Base-by-base conservation (phyloP, 2,329 filamentous ascomycete species). In the Lithohypha guttulata region DNA sequence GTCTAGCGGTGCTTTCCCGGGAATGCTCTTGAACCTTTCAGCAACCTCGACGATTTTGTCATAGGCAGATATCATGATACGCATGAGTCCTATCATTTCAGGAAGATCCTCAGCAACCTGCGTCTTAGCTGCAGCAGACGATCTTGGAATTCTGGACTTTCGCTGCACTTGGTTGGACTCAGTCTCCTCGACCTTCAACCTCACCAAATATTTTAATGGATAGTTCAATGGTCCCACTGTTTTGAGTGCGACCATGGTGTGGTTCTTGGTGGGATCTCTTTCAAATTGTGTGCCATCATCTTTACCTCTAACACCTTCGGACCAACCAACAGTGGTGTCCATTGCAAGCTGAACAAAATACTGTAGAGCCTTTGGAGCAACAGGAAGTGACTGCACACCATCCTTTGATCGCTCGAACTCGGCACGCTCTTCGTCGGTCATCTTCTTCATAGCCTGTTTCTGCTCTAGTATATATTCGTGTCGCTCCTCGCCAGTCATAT, bases 1-100 rank as follows among this genome's bases (percentile, higher is more conserved):
- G 23, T 45, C 46, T 31, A 52, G 26, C 17, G 48, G 46, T 9
- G 46, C 49, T 39, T 47, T 43, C 13, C 48, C 46, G 3, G 46
- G 37, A 28, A 46, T 48, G n/a, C n/a, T n/a, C 25, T 50, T 42
- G 29, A 52, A 37, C 17, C 38, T 26, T 19, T 49, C 43, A 22
- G 50, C 48, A 25, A 52, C 39, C 13, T 40, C 33, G 9, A 51
- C 27, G 9, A 61, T 45, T 13, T 55, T 42, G 42, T 59, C 54
- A 34, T 53, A 57, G 9, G 56, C 58, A 29, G 47, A 32, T 27
- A 61, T 53, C 47, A 61, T 55, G 17, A 49, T 44, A 11, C 47
- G 44, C 18, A 53, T 39, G 7, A 62, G 49, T 11, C 37, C 36
- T 13, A 54, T 30, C 14, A 55, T 39, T 17, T 50, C 47, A 10